Percentiles rank a stretch among this genome's conserved stretches.
These are phyloP conservation scores for Allium fistulosum DNA, from an alignment of 106 monocot genomes.

Conservation along the genomic window DNA sequence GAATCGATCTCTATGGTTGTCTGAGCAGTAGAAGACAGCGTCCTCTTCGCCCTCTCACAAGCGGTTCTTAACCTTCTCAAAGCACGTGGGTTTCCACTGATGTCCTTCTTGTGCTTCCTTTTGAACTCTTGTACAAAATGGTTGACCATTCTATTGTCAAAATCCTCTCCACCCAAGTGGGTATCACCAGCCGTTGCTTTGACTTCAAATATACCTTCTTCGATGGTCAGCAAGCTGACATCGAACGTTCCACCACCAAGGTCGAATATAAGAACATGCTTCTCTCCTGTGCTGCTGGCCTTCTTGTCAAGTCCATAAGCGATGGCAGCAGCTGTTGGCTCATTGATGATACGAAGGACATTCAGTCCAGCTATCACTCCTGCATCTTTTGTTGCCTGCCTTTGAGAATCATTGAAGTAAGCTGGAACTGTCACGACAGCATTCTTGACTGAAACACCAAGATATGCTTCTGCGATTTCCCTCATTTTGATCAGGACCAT, in stretches of 20 bases:
- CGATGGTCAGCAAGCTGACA: constrained; percentile 30
- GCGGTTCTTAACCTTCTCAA: constrained; percentile 21
- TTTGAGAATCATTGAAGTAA: constrained; percentile 30
- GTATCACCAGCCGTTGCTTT: constrained; percentile 15
- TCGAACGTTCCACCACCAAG: constrained; percentile 1
- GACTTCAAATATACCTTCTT: constrained; percentile 39
- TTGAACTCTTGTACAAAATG: no score
- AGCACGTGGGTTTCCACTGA: constrained; percentile 16
- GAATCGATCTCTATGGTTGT: constrained; percentile 32
- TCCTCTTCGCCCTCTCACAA: constrained; percentile 30
- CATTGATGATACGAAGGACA: constrained; percentile 29
- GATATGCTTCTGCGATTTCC: constrained; percentile 34
- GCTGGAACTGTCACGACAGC: constrained; percentile 34
- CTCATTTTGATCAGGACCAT: constrained; percentile 29
- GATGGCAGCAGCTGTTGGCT: constrained; percentile 35
- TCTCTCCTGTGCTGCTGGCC: constrained; percentile 28
- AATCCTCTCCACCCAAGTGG: no score
- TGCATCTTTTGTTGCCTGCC: constrained; percentile 22
- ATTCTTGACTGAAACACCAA: constrained; percentile 21
- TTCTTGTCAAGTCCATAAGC: constrained; percentile 47
- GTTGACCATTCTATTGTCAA: no score
- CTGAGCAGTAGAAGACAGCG: constrained; percentile 24
- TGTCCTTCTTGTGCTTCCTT: no score
- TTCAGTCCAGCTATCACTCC: constrained; percentile 22
- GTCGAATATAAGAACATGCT: constrained; percentile 34